Evolutionary conservation across 805 yeast genomes (phyloP).

Genomic region (Zygosaccharomyces pseudorouxii): DNA sequence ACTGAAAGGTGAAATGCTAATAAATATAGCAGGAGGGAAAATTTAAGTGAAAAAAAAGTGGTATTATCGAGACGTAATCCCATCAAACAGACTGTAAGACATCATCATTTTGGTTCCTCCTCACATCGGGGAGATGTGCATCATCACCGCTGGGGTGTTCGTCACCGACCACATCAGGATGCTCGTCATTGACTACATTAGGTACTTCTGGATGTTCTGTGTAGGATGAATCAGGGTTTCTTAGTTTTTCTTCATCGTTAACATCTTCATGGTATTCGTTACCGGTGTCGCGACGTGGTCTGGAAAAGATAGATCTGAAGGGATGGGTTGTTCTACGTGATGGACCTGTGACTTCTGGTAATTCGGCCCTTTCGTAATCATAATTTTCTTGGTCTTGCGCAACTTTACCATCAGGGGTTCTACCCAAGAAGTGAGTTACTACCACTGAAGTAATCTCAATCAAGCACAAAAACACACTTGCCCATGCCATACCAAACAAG

Average conservation of each 20-base stretch:
- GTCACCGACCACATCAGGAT: neutral
- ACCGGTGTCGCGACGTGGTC: slow-evolving; percentile 33
- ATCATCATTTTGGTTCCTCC: neutral
- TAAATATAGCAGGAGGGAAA: neutral
- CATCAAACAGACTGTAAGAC: neutral
- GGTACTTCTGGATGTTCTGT: neutral
- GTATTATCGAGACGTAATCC: neutral
- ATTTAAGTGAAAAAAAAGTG: neutral
- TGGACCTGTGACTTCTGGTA: slow-evolving; percentile 39
- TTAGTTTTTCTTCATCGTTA: neutral
- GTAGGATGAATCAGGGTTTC: neutral
- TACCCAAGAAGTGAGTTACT: neutral
- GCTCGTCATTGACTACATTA: neutral
- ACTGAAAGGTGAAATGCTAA: neutral
- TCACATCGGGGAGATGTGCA: neutral
- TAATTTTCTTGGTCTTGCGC: neutral
- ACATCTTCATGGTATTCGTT: slow-evolving; percentile 20
- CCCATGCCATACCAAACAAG: slow-evolving; percentile 65
- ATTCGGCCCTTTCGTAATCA: slow-evolving; percentile 34
- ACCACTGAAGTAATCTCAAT: slow-evolving; percentile 10
- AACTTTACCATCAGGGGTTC: neutral
- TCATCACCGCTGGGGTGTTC: neutral
- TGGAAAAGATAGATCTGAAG: slow-evolving; percentile 41
- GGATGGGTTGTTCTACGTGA: slow-evolving; percentile 32
- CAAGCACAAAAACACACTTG: slow-evolving; percentile 46